Evolutionary conservation across 306 rosid species (phyloP).

Genomic region (Abrus pulchellus): DNA sequence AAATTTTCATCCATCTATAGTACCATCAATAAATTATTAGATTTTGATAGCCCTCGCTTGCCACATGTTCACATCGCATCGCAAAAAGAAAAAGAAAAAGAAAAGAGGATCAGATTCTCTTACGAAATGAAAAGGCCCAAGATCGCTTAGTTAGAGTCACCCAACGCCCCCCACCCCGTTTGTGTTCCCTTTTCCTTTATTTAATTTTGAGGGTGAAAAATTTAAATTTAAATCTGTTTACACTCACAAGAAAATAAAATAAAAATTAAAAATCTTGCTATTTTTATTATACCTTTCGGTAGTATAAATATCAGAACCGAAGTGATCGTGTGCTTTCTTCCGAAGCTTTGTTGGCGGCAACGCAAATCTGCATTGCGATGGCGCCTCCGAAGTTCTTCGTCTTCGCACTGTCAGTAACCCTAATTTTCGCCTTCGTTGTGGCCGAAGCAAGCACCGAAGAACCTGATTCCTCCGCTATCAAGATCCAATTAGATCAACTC

Average conservation of each 20-base stretch:
- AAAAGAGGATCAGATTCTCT: background rate
- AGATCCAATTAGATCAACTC: conserved; percentile 80
- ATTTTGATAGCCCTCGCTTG: conserved; percentile 30
- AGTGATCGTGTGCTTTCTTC: background rate
- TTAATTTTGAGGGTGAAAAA: background rate
- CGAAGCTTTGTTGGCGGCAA: conserved; percentile 66
- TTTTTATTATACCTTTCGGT: background rate
- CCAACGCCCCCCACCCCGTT: conserved; percentile 4
- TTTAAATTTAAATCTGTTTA: background rate
- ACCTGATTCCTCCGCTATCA: conserved; percentile 63
- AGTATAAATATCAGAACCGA: conserved; percentile 24
- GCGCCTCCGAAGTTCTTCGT: conserved; percentile 74
- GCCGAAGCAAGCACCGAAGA: conserved; percentile 56
- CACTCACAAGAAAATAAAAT: background rate
- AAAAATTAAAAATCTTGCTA: background rate
- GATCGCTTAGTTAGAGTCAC: conserved; percentile 1
- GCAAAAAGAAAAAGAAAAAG: background rate
- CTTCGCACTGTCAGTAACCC: conserved; percentile 63
- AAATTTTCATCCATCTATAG: background rate
- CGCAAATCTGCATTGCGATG: conserved; percentile 63
- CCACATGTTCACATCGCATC: conserved; percentile 41
- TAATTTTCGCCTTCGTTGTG: conserved; percentile 52
- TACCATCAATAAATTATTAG: background rate
- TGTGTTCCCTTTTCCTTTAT: background rate
- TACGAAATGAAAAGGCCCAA: background rate